Conservation (phyloP, 805 yeast genomes). For the Saturnispora serradocipensis region DNA sequence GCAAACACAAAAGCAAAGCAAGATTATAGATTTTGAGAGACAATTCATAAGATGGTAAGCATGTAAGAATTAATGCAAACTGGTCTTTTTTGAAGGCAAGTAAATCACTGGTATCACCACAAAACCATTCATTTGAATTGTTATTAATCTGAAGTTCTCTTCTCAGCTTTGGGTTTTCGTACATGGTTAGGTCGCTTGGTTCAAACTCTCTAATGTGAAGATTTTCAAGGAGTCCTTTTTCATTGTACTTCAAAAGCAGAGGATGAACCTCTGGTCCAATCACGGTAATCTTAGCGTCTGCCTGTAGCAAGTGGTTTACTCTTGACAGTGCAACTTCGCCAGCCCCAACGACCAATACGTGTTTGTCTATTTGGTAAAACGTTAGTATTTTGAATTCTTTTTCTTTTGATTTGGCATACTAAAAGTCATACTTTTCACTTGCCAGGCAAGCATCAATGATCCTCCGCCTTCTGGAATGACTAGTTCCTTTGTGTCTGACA, state of each 20-base stretch:
- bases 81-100: slow-evolving; percentile 28
- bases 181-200: slow-evolving; percentile 40
- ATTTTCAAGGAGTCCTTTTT: slow-evolving; percentile 33
- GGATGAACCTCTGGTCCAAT: slow-evolving; percentile 34
- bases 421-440: slow-evolving; percentile 43
- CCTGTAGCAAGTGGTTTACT: slow-evolving; percentile 54
- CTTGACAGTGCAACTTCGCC: slow-evolving; percentile 72
- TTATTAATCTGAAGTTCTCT: slow-evolving; percentile 3
- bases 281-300: slow-evolving; percentile 63
- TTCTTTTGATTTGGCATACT: neutral
- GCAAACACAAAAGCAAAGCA: slow-evolving; percentile 37
- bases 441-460: slow-evolving; percentile 66
- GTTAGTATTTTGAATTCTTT: slow-evolving; percentile 1
- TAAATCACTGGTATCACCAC: slow-evolving; percentile 23
- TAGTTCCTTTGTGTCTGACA: neutral
- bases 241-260: slow-evolving; percentile 27
- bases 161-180: slow-evolving; percentile 26
- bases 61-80: slow-evolving; percentile 63
- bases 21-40: slow-evolving; percentile 49
- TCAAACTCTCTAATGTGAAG: slow-evolving; percentile 38
- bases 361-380: slow-evolving; percentile 30
- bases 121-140: slow-evolving; percentile 3
- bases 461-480: slow-evolving; percentile 31
- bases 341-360: slow-evolving; percentile 67
- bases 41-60: slow-evolving; percentile 60